Conservation (phyloP, 192 early-diverging fungal genomes). For the Coemansia javaensis region DNA sequence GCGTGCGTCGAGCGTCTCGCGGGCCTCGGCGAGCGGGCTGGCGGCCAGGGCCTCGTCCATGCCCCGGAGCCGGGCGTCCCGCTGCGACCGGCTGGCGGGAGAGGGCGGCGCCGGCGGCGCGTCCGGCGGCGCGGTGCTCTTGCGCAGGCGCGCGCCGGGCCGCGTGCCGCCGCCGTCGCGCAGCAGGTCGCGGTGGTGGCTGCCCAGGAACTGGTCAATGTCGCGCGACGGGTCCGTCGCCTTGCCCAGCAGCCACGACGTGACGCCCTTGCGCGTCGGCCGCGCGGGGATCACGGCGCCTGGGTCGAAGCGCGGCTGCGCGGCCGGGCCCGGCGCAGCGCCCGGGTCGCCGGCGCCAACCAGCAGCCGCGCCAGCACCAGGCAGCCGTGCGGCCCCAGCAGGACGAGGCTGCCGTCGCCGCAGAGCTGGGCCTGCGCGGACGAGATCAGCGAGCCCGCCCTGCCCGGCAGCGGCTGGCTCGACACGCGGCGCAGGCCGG, state of each 20-base stretch:
- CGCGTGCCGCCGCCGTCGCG: conserved; percentile 6
- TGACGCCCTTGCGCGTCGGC: conserved; percentile 32
- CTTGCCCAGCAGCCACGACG: conserved; percentile 44
- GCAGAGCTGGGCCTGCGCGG: conserved; percentile 8
- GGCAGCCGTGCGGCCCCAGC: conserved; percentile 6
- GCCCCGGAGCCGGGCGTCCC: conserved; percentile 9
- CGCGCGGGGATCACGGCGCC: conserved; percentile 4
- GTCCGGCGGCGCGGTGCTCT: neutral
- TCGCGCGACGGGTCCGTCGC: conserved; percentile 20
- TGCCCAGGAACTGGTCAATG: conserved; percentile 29
- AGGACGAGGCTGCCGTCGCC: conserved; percentile 11
- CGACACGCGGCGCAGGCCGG: neutral
- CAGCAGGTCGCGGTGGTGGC: conserved; percentile 27
- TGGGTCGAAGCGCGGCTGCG: conserved; percentile 14
- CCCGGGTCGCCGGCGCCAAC: neutral
- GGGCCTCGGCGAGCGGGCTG: conserved; percentile 7
- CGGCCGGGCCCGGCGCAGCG: no score
- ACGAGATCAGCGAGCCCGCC: neutral
- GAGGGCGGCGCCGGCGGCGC: no score
- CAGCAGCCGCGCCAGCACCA: conserved; percentile 13
- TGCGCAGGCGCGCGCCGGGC: conserved; percentile 22
- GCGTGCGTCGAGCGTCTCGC: conserved; percentile 32
- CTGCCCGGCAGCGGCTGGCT: neutral
- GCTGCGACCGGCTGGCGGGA: neutral
- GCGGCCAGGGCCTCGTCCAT: conserved; percentile 4